phyloP scores from a whole-genome alignment of 345 rosid genomes.

The Sisymbrium altissimum region DNA sequence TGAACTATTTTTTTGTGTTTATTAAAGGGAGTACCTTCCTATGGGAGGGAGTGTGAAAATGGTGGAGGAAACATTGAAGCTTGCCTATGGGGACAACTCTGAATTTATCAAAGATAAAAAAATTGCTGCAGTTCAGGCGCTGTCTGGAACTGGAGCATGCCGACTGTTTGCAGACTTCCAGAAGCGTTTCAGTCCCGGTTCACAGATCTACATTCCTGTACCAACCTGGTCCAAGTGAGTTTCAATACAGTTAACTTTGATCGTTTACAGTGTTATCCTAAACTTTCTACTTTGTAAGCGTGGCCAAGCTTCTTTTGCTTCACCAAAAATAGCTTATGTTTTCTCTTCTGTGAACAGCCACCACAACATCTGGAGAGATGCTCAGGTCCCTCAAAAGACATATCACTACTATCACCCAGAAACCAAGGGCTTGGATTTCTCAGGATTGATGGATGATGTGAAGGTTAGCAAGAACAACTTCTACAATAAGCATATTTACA shows the following conservation, averaged over 20 bases:
- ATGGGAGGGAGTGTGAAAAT: conserved; percentile 95
- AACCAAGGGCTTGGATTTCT: conserved; percentile 80
- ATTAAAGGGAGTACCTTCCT: conserved; percentile 90
- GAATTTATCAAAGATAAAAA: conserved; percentile 76
- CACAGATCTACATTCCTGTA: conserved; percentile 84
- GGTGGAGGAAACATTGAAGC: conserved; percentile 87
- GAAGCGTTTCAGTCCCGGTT: conserved; percentile 76
- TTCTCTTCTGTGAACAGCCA: conserved; percentile 57
- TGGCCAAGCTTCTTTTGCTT: conserved; percentile 6
- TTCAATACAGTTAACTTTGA: not conserved
- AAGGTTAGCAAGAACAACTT: conserved; percentile 49
- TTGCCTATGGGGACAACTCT: conserved; percentile 87
- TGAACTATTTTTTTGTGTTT: not conserved
- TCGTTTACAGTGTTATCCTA: not conserved
- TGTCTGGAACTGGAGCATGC: conserved; percentile 98
- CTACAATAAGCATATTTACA: not conserved
- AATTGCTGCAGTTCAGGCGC: conserved; percentile 86
- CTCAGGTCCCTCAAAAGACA: conserved; percentile 72
- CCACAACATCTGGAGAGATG: conserved; percentile 98
- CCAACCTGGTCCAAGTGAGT: conserved; percentile 98
- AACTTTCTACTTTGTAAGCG: not conserved
- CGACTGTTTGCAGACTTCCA: conserved; percentile 96
- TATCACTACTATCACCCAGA: conserved; percentile 90
- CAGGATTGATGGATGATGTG: conserved; percentile 78
- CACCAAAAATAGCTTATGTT: not conserved